phyloP scores from a whole-genome alignment of 2,329 filamentous ascomycete species.

The Epichloe hybrida region DNA sequence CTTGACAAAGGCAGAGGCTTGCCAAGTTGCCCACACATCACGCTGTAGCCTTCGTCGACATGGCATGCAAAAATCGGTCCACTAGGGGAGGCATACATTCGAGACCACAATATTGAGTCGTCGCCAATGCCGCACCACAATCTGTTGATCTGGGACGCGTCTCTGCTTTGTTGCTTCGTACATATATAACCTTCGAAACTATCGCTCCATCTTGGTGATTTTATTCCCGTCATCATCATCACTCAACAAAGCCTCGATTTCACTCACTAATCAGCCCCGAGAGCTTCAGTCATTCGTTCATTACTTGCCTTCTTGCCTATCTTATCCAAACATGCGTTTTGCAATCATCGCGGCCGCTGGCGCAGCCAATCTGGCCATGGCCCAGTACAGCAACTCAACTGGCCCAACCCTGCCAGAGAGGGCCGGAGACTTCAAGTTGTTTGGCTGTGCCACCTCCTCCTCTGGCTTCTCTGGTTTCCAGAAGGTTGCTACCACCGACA shows the following conservation, averaged over 20 bases:
- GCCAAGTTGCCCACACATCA: not conserved
- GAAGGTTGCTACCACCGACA: slow-evolving; percentile 3
- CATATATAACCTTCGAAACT: slow-evolving; percentile 18
- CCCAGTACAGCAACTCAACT: slow-evolving; percentile 9
- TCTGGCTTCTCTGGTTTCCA: slow-evolving; percentile 13
- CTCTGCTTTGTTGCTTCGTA: slow-evolving; percentile 1
- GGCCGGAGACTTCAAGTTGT: slow-evolving; percentile 11
- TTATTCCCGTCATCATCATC: slow-evolving; percentile 9
- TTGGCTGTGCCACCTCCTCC: slow-evolving; percentile 14
- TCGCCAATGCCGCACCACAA: not conserved
- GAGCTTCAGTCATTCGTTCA: slow-evolving; percentile 10
- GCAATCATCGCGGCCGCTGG: slow-evolving; percentile 17
- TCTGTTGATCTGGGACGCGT: slow-evolving; percentile 3
- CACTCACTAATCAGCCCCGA: slow-evolving; percentile 15
- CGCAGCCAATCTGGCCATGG: slow-evolving; percentile 17
- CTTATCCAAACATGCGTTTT: slow-evolving; percentile 16
- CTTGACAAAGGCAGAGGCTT: not conserved
- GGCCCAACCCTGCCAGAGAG: slow-evolving; percentile 8
- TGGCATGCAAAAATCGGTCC: slow-evolving; percentile 1
- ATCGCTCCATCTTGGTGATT: slow-evolving; percentile 8
- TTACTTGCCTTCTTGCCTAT: slow-evolving; percentile 13
- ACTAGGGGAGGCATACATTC: not conserved
- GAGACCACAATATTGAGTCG: not conserved
- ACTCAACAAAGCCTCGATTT: slow-evolving; percentile 17
- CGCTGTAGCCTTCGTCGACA: not conserved